Base-by-base conservation (phyloP, 805 yeast species). In the Isabelozyma heimii region DNA sequence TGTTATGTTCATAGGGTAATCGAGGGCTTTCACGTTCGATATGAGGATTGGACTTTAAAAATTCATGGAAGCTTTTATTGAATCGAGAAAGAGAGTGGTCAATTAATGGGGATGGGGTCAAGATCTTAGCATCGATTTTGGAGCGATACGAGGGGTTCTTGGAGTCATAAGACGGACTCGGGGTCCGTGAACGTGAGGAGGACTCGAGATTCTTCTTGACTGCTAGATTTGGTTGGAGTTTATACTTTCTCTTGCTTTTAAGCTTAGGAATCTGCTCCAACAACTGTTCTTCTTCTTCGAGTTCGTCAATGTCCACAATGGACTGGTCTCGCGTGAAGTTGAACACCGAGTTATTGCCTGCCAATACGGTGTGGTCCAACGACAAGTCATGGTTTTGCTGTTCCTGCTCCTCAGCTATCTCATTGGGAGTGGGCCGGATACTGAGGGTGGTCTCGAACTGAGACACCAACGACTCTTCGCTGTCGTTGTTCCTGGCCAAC, bases 381-480 rank as follows among this genome's bases (percentile, higher is more conserved):
- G 77, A 70, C 33, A 72, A 52, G 48, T 72, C 76, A 12, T 42
- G 44, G 20, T 42, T 42, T 12, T 42, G 44, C 33, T 54, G 60
- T 44, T 60, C 61, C 40, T 54, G 55, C 45, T 59, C 66, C 33
- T 66, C 75, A 9, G 60, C 60, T 16, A 55, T 52, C 13, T 70
- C 76, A 47, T 67, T 64, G 26, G 72, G 56, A 7, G 72, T 60
- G 2, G 77, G 74, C 39, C 67, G 55, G 49, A 73, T 72, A 35
- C 73, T 71, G 41, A 74, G 62, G 0, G 77, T 74, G 3, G 78
- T 72, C 54, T 74, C 78, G 50, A 74, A 74, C 53, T 72, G 76
- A 6, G 76, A 65, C 43, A 69, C 65, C 52, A 70, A 63, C 45
- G 74, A 69, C 45, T 70, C 74, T 52, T 69, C 73, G 52, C 65